Evolutionary conservation across 805 yeast species (phyloP), one percentile per base, ranked within the genome.

Genomic region (Grigorovia jiainica): DNA sequence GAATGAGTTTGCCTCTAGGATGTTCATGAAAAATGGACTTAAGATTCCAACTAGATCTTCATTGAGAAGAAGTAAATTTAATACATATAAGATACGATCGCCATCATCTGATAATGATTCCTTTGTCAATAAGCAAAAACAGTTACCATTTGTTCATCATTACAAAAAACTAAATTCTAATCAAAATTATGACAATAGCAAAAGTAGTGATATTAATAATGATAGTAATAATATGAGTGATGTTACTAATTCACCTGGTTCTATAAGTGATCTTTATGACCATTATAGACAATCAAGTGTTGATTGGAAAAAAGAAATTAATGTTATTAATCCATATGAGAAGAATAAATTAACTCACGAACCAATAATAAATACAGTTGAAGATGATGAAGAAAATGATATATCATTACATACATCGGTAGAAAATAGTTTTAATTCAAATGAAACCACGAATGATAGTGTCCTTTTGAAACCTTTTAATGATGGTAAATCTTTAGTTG

Each of bases 61-160:
- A 0, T 47, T 65, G 34, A 70, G 64, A 49, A 66, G 78, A 54
- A 66, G 73, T 45, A 64, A 70, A 49, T 72, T 77, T 68, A 67
- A 73, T 24, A 70, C 76, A 1, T 73, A 73, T 50, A 64, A 74
- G 47, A 62, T 67, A 55, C 68, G 66, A 45, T 52, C 60, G 9
- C 15, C 41, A 2, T 21, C 46, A 7, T n/a, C 42, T 1, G 21
- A 25, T n/a, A 18, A 24, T 9, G 20, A n/a, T 4, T 27, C 18
- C 8, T 9, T 17, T 7, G 29, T 15, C 11, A 36, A 35, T 36
- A 37, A 31, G 13, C 20, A 23, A 24, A 31, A 23, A 13, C 41
- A 38, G 20, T 25, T 38, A 10, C 36, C 41, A 6, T 38, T 38
- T 23, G 24, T 38, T 11, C 25, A 38, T 32, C 27, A 24, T 24